These are phyloP conservation scores for Calonectria hongkongensis DNA, from an alignment of 2,329 filamentous ascomycete genomes.

Conservation along the genomic window DNA sequence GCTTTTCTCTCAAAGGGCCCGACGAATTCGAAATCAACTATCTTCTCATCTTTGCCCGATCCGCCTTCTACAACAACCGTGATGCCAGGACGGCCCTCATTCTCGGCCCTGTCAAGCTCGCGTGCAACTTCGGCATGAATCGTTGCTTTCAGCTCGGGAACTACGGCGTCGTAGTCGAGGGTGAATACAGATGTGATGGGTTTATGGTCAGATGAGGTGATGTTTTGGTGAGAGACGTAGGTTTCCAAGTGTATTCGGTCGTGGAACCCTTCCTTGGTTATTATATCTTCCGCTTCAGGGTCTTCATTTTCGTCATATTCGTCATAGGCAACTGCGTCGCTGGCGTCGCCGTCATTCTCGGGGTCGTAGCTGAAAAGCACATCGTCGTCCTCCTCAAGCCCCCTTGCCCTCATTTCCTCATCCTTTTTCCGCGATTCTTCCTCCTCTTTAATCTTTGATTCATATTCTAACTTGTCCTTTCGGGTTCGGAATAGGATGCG, in stretches of 20 bases:
- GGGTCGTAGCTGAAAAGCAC: conserved; percentile 95
- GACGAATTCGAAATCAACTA: conserved; percentile 87
- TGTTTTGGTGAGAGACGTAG: conserved; percentile 91
- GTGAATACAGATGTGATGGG: conserved; percentile 89
- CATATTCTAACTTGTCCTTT: conserved; percentile 79
- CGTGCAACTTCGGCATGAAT: conserved; percentile 91
- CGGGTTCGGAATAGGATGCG: conserved; percentile 91
- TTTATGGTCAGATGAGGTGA: conserved; percentile 97
- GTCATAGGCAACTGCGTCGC: conserved; percentile 71
- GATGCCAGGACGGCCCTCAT: conserved; percentile 88
- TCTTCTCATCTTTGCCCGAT: conserved; percentile 66
- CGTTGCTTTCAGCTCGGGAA: conserved; percentile 88
- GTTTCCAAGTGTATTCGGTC: conserved; percentile 75
- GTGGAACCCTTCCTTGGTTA: conserved; percentile 74
- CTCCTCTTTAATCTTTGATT: conserved; percentile 77
- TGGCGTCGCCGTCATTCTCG: conserved; percentile 78
- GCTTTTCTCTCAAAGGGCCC: conserved; percentile 80
- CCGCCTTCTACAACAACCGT: conserved; percentile 85
- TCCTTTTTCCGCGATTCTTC: conserved; percentile 82
- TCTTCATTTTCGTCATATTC: conserved; percentile 72
- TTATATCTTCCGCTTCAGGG: conserved; percentile 67
- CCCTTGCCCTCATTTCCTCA: conserved; percentile 88
- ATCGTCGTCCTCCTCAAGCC: conserved; percentile 87
- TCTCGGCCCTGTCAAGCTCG: conserved; percentile 92
- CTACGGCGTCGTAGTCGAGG: conserved; percentile 89